Base-by-base conservation (phyloP, 129 eudicot genomes). In the Mikania micrantha region DNA sequence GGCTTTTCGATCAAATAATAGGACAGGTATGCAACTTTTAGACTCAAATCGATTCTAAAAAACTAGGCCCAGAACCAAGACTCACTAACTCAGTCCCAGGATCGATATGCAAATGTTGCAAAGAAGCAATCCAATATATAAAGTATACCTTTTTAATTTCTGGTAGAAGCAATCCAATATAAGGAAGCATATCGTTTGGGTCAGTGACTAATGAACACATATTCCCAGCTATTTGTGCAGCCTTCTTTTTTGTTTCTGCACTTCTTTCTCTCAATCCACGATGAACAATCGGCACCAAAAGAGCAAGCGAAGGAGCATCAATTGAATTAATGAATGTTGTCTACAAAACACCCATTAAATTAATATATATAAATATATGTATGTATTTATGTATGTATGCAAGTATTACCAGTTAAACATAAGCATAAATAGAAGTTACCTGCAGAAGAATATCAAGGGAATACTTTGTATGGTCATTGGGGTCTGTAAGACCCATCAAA, bases 181-280 rank as follows among this genome's bases (percentile, higher is more conserved):
- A 88, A 19, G 99, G 99, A 67, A 93, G 85, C 99, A 93, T 93
- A 75, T 93, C 95, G 32, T 77, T 93, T n/a, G 99, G 92, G 62
- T 93, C 99, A 13, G 99, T 93, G 72, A 93, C 99, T 67, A 93
- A 72, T 1, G 99, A 86, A 81, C 99, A 93, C 99, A 93, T 93
- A 49, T 93, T 93, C 38, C 99, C 99, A 74, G 81, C 99, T 28
- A 93, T 93, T 81, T 93, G 99, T 22, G 99, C 95, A 69, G 99
- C 99, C 77, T 93, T 93, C 87, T 93, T 93, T 76, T 93, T 93
- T 25, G 99, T 86, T 70, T 93, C 99, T 9, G 96, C 92, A 66
- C 99, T 81, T 76, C 99, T 88, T 72, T 88, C 96, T 71, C 99
- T 81, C 22, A 93, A 78, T 61, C 96, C 99, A 79, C 99, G 82